Percentiles rank a stretch among this genome's conserved stretches.
Evolutionary conservation across 768 basidiomycete species (phyloP).

Genomic region (Zangia roseola): DNA sequence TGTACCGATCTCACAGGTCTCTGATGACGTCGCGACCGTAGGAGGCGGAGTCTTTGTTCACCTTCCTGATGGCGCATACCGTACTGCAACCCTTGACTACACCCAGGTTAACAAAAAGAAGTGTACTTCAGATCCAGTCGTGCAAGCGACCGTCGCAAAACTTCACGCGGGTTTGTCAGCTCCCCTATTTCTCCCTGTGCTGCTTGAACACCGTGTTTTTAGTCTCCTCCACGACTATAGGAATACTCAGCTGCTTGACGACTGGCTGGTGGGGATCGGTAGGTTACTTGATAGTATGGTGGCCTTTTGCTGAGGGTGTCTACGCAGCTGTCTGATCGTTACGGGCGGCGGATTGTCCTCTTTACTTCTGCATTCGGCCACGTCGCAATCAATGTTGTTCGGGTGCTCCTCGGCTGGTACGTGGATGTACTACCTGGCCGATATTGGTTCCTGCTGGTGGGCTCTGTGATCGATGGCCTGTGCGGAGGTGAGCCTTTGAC

Average conservation of each 20-base stretch:
- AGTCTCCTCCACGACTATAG: conserved; percentile 67
- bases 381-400: conserved; percentile 59
- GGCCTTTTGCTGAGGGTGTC: neutral
- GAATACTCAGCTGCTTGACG: conserved; percentile 73
- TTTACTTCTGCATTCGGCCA: conserved; percentile 59
- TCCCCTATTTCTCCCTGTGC: neutral
- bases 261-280: conserved; percentile 87
- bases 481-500: conserved; percentile 58
- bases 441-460: conserved; percentile 74
- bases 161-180: conserved; percentile 54
- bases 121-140: conserved; percentile 69
- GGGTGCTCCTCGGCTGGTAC: conserved; percentile 63
- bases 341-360: conserved; percentile 68
- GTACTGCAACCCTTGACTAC: neutral
- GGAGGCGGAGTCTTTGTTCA: neutral
- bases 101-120: conserved; percentile 15
- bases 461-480: conserved; percentile 65
- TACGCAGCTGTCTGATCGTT: conserved; percentile 67
- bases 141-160: conserved; percentile 70
- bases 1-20: neutral
- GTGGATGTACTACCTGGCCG: conserved; percentile 68
- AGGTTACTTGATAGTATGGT: conserved; percentile 27
- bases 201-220: conserved; percentile 2
- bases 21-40: neutral
- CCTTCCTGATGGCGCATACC: conserved; percentile 6